These are phyloP conservation scores for Aegilops umbellulata DNA, from an alignment of 176 grass and related monocot species.

Conservation along the genomic window DNA sequence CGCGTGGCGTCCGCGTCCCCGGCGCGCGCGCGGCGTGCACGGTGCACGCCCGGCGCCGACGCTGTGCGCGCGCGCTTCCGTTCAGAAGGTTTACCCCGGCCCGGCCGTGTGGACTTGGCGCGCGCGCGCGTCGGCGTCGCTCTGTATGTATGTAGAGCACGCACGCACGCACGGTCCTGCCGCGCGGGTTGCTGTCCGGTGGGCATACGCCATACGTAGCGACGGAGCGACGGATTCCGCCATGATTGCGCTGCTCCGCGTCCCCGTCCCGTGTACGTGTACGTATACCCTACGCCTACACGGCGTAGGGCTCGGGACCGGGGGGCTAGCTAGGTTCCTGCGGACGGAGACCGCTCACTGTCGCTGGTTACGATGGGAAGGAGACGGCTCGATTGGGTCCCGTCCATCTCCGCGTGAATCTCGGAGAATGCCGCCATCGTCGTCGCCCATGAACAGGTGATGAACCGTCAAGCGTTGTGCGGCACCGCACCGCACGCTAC, in stretches of 20 bases:
- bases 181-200: not conserved
- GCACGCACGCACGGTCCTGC: not conserved
- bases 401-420: not conserved
- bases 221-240: not conserved
- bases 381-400: not conserved
- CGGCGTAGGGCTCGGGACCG: not conserved
- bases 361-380: not conserved
- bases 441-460: not conserved
- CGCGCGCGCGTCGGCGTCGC: not conserved
- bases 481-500: too few species aligned
- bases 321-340: not conserved
- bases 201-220: conserved; percentile 3
- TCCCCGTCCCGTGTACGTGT: not conserved
- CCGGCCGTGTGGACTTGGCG: not conserved
- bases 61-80: too few species aligned
- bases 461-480: too few species aligned
- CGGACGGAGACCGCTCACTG: not conserved
- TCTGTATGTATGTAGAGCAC: not conserved
- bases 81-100: too few species aligned
- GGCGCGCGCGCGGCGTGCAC: too few species aligned
- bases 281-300: not conserved
- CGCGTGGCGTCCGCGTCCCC: too few species aligned
- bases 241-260: not conserved
- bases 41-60: too few species aligned
- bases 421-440: not conserved